These are phyloP conservation scores for Zangia roseola DNA, from an alignment of 768 basidiomycete genomes.

Conservation along the genomic window DNA sequence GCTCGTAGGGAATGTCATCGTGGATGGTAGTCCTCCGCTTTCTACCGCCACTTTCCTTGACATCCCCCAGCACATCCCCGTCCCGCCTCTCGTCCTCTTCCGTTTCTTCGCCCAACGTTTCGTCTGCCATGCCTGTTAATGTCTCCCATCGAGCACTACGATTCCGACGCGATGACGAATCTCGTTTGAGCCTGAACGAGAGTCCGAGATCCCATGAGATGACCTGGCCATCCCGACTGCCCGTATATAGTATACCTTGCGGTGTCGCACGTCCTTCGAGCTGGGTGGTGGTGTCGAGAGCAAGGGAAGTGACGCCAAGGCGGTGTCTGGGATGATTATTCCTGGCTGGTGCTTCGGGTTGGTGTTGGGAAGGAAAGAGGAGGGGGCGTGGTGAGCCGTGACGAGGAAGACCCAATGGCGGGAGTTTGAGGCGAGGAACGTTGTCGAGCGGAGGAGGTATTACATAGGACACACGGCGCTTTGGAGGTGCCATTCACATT, in stretches of 20 bases:
- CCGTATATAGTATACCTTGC: slow-evolving; percentile 87
- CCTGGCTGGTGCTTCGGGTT: slow-evolving; percentile 16
- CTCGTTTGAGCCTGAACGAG: slow-evolving; percentile 50
- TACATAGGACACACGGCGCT: slow-evolving; percentile 83
- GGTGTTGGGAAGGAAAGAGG: slow-evolving; percentile 43
- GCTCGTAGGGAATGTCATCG: slow-evolving; percentile 56
- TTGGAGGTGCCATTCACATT: slow-evolving; percentile 44
- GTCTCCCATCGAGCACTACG: slow-evolving; percentile 64
- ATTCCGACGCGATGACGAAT: slow-evolving; percentile 16
- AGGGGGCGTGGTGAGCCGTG: slow-evolving; percentile 71
- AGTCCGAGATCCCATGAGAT: slow-evolving; percentile 86
- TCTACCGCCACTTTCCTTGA: slow-evolving; percentile 41
- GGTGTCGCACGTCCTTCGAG: slow-evolving; percentile 65
- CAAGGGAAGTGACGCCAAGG: slow-evolving; percentile 84
- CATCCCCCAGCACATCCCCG: slow-evolving; percentile 78
- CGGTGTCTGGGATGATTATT: slow-evolving; percentile 73
- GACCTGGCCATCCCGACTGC: slow-evolving; percentile 84
- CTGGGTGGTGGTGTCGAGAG: slow-evolving; percentile 79
- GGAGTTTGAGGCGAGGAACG: slow-evolving; percentile 68
- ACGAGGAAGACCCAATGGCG: slow-evolving; percentile 59
- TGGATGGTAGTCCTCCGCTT: slow-evolving; percentile 30
- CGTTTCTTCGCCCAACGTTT: slow-evolving; percentile 60
- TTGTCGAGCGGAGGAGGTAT: slow-evolving; percentile 69
- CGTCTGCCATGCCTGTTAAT: slow-evolving; percentile 83
- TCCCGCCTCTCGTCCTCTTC: slow-evolving; percentile 69